Evolutionary conservation across 306 rosid genomes (phyloP).

Genomic region (Geum urbanum): DNA sequence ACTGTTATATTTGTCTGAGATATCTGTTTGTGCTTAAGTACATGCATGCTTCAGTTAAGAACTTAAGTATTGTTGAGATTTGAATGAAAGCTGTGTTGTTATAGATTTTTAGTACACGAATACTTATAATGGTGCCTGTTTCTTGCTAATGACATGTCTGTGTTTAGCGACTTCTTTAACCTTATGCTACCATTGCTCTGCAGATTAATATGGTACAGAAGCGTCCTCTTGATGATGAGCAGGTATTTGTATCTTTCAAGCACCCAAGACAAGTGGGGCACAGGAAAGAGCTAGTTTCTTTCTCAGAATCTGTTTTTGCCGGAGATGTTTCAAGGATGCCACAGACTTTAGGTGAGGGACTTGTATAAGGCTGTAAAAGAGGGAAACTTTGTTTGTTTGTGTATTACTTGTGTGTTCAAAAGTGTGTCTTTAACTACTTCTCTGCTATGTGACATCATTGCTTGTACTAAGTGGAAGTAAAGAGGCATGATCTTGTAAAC

Average conservation of each 20-base stretch:
- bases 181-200: slow-evolving; percentile 20
- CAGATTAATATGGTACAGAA: slow-evolving; percentile 83
- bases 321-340: slow-evolving; percentile 34
- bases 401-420: not conserved
- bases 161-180: not conserved
- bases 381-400: not conserved
- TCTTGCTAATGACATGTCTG: not conserved
- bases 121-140: not conserved
- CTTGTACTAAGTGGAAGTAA: not conserved
- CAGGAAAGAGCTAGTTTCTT: slow-evolving; percentile 46
- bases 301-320: slow-evolving; percentile 67
- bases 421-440: not conserved
- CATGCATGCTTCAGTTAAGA: not conserved
- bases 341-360: slow-evolving; percentile 56
- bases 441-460: not conserved
- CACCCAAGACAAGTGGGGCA: slow-evolving; percentile 59
- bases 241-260: slow-evolving; percentile 54
- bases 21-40: not conserved
- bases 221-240: slow-evolving; percentile 68
- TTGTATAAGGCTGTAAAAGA: not conserved
- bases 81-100: not conserved
- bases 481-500: not conserved
- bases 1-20: no score
- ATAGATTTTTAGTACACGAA: not conserved
- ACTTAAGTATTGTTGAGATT: not conserved